Percentiles rank a stretch among this genome's conserved stretches.
Conservation (phyloP, 2,329 filamentous ascomycete species). For the Trichoderma guizhouense region DNA sequence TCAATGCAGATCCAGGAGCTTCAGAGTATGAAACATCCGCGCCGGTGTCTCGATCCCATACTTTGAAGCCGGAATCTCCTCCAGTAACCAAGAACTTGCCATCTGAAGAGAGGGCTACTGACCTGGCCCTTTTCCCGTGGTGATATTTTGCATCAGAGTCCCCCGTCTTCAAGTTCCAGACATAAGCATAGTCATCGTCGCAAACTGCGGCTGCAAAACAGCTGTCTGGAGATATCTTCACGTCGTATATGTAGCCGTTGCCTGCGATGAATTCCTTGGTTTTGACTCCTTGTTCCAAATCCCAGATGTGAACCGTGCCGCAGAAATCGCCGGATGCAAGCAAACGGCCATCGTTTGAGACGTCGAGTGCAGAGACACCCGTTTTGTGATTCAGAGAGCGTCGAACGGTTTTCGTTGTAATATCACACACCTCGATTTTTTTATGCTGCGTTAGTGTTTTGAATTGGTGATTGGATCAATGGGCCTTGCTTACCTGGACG, state of each 20-base stretch:
- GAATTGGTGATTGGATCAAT: no score
- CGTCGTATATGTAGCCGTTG: not conserved
- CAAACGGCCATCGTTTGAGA: not conserved
- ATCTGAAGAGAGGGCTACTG: not conserved
- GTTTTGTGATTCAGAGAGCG: no score
- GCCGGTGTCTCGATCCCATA: not conserved
- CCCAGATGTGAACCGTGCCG: not conserved
- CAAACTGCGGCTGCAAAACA: not conserved
- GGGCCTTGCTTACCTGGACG: no score
- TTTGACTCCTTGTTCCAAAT: not conserved
- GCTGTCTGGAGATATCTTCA: not conserved
- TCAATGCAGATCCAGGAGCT: no score
- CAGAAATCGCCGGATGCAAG: not conserved
- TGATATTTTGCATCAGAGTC: no score
- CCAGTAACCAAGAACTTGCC: not conserved
- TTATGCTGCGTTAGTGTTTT: no score
- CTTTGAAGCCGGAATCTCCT: not conserved
- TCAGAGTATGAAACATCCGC: no score
- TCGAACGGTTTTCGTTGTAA: no score
- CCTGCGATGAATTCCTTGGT: not conserved
- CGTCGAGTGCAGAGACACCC: not conserved
- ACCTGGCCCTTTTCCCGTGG: not conserved
- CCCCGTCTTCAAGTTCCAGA: not conserved
- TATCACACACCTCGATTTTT: no score
- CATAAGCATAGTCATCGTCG: no score